Conservation (phyloP, 2,329 filamentous ascomycete species). For the Zasmidium citrigriseum region DNA sequence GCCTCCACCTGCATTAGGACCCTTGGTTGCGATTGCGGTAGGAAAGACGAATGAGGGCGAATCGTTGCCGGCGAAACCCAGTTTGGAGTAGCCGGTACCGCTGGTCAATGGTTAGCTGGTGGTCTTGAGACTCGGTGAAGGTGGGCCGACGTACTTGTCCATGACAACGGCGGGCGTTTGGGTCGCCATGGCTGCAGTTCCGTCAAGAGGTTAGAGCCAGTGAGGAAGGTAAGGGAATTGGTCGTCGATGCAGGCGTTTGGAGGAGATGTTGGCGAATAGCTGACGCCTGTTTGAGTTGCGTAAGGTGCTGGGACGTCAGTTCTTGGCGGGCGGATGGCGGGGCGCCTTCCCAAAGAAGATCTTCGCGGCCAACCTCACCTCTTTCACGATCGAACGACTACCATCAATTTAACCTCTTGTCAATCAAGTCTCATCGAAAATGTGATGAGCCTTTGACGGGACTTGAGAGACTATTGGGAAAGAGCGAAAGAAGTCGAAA, state of each 20-base stretch:
- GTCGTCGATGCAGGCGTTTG: neutral
- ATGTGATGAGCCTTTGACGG: too few species aligned
- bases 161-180: slow-evolving; percentile 99
- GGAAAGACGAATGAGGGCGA: slow-evolving; percentile 99
- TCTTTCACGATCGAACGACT: too few species aligned
- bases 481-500: neutral
- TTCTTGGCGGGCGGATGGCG: neutral
- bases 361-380: neutral
- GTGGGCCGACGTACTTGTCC: slow-evolving; percentile 77
- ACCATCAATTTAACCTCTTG: too few species aligned
- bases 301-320: neutral
- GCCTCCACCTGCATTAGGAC: slow-evolving; percentile 59
- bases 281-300: neutral
- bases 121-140: neutral
- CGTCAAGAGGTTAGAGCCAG: neutral
- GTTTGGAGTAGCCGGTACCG: slow-evolving; percentile 99
- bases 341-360: neutral
- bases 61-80: slow-evolving; percentile 99
- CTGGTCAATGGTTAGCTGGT: slow-evolving; percentile 52
- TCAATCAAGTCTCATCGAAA: too few species aligned
- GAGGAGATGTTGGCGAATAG: neutral
- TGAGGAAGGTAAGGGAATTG: neutral
- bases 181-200: slow-evolving; percentile 71
- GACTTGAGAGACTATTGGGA: neutral
- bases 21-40: slow-evolving; percentile 96